A percentile compares a stretch with the other conserved stretches of the same genome.
These are phyloP conservation scores for Sphagnurus paluster DNA, from an alignment of 1,284 basidiomycete species.

Conservation along the genomic window DNA sequence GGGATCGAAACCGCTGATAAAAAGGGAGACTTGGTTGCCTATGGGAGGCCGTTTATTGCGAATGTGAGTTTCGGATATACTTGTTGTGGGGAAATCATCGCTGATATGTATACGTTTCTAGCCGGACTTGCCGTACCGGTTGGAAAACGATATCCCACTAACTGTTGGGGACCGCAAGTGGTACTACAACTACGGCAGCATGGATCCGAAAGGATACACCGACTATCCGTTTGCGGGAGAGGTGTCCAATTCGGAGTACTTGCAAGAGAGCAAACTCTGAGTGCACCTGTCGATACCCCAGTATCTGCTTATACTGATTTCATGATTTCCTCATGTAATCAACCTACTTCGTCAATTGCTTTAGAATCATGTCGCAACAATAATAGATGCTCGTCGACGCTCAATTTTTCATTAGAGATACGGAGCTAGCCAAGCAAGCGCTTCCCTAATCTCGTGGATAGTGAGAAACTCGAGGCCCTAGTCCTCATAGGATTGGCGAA, in stretches of 20 bases:
- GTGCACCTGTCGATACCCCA: too few species aligned
- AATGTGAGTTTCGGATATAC: slow-evolving; percentile 29
- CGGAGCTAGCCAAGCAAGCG: too few species aligned
- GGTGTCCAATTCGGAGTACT: neutral
- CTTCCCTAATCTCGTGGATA: too few species aligned
- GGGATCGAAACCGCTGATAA: slow-evolving; percentile 25
- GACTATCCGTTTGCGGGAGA: slow-evolving; percentile 39
- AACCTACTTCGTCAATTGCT: too few species aligned
- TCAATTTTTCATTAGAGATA: too few species aligned
- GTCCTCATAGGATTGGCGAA: too few species aligned
- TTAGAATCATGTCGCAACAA: too few species aligned
- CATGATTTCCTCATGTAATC: too few species aligned
- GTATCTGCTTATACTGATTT: too few species aligned
- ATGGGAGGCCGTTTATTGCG: slow-evolving; percentile 49
- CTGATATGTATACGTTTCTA: slow-evolving; percentile 13
- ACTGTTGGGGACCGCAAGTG: slow-evolving; percentile 31
- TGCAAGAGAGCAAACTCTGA: neutral
- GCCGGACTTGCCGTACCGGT: slow-evolving; percentile 55
- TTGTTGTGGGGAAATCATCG: neutral
- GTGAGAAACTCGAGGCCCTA: too few species aligned
- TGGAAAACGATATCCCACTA: slow-evolving; percentile 35
- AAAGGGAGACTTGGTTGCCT: slow-evolving; percentile 39
- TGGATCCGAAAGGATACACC: slow-evolving; percentile 37
- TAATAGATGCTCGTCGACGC: too few species aligned
- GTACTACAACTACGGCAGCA: slow-evolving; percentile 32